Percentiles rank a stretch among this genome's conserved stretches.
These are phyloP conservation scores for Russula ochroleuca DNA, from an alignment of 768 basidiomycete genomes.

Conservation along the genomic window DNA sequence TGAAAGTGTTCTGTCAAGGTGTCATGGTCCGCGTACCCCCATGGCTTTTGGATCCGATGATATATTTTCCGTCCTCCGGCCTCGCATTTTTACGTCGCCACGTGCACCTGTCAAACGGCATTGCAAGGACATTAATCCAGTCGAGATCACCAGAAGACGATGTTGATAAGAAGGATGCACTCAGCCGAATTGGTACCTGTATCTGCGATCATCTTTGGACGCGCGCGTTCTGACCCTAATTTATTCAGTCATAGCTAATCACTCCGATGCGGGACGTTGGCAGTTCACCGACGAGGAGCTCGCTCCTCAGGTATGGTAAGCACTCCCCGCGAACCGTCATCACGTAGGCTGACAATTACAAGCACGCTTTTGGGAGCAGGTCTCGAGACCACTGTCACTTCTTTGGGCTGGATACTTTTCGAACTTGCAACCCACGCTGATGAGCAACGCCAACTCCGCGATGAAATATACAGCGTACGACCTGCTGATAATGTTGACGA, in stretches of 20 bases:
- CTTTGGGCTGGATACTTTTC: constrained; percentile 22
- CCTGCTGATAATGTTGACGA: constrained; percentile 1
- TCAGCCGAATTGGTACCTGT: constrained; percentile 17
- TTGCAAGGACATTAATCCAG: constrained; percentile 16
- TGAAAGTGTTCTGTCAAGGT: constrained; percentile 23
- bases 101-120: constrained; percentile 10
- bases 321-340: not conserved
- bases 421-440: constrained; percentile 18
- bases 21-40: constrained; percentile 18
- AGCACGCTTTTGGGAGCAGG: constrained; percentile 25
- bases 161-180: constrained; percentile 13
- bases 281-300: constrained; percentile 19
- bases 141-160: not conserved
- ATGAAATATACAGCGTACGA: constrained; percentile 18
- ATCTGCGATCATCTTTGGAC: not conserved
- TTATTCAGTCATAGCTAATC: constrained; percentile 18
- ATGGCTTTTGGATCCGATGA: constrained; percentile 11
- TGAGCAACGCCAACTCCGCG: constrained; percentile 20
- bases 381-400: constrained; percentile 18
- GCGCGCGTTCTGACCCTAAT: not conserved
- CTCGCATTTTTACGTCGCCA: constrained; percentile 23
- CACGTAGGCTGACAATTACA: not conserved
- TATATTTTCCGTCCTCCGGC: constrained; percentile 18
- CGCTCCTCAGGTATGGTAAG: constrained; percentile 17
- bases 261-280: constrained; percentile 12